phyloP scores from a whole-genome alignment of 148 eudicot species.

The Spergularia bocconei region DNA sequence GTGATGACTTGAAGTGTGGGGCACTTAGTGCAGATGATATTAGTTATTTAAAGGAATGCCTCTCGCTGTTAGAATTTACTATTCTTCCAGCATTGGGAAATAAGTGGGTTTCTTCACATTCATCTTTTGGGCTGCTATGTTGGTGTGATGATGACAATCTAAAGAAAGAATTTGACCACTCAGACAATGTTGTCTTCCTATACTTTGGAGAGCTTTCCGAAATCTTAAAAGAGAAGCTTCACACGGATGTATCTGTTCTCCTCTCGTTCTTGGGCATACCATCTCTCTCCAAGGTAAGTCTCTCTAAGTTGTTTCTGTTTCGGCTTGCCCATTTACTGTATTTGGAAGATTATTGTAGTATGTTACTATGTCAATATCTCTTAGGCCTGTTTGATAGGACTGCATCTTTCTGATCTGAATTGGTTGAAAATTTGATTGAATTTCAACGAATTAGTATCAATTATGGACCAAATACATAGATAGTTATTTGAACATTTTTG shows the following conservation, averaged over 20 bases:
- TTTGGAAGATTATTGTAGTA: background rate
- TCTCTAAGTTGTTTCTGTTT: constrained; percentile 12
- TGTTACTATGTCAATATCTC: too few species aligned
- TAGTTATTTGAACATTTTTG: too few species aligned
- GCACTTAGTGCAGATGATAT: constrained; percentile 53
- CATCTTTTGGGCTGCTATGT: constrained; percentile 82
- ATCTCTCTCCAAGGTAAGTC: constrained; percentile 71
- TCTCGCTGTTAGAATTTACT: constrained; percentile 47
- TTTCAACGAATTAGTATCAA: too few species aligned
- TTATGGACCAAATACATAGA: too few species aligned
- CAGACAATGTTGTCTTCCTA: constrained; percentile 59
- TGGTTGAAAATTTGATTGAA: too few species aligned
- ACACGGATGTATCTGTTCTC: constrained; percentile 48
- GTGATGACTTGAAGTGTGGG: constrained; percentile 68
- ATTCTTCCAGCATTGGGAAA: constrained; percentile 78
- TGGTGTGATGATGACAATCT: constrained; percentile 83
- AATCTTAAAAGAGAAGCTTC: constrained; percentile 55
- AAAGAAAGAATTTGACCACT: constrained; percentile 68
- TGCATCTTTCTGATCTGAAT: too few species aligned
- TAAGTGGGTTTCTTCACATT: constrained; percentile 89
- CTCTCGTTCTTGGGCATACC: constrained; percentile 63
- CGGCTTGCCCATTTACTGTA: background rate
- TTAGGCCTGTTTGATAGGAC: too few species aligned
- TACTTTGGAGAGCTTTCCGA: constrained; percentile 60
- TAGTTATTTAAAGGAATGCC: constrained; percentile 53